Base-by-base conservation (phyloP, 1,284 basidiomycete genomes). In the Fomitopsis pinicola region DNA sequence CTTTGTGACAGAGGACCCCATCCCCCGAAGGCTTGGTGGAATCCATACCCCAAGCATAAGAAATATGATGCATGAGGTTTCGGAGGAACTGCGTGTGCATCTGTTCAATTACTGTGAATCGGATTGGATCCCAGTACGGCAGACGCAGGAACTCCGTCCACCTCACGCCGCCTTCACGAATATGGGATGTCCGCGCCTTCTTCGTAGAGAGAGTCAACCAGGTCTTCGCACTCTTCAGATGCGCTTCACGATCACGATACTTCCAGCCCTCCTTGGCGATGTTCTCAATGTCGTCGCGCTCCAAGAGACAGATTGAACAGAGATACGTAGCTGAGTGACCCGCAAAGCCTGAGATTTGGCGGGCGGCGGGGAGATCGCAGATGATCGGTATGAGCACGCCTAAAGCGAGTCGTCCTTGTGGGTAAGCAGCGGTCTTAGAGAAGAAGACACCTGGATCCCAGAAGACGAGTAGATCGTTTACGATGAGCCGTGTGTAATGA, bases 41-140 rank as follows among this genome's bases (percentile, higher is more conserved):
- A 55, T 70, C 66, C 46, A 77, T 69, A 2, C 71, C 66, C 63
- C 73, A 74, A 8, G 75, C 57, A 0, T 62, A 46, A 2, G 68
- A 63, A 48, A 63, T 63, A 55, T 77, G 75, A 9, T 12, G 36
- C 44, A 58, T 42, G 1, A 74, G 57, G 12, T 71, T 70, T 0
- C 44, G 44, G 7, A 77, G 68, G 44, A 70, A 72, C 1, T 72
- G 62, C 7, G 66, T 67, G 59, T 78, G 77, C 76, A 79, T 76
- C 8, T 71, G 61, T 55, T 79, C 76, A 22, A 77, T 62, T 1
- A 73, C 68, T 0, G 68, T 66, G 54, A 66, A 76, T 3, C 50
- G 40, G 26, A 70, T 61, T 0, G 76, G 73, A 58, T 77, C 64
- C 76, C 76, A 79, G 58, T 78, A 78, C 0, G 69, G 67, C 10